A percentile compares a stretch with the other conserved stretches of the same genome.
Evolutionary conservation across 2,329 filamentous ascomycete genomes (phyloP).

Genomic region (Phaeosphaeriaceae sp.): DNA sequence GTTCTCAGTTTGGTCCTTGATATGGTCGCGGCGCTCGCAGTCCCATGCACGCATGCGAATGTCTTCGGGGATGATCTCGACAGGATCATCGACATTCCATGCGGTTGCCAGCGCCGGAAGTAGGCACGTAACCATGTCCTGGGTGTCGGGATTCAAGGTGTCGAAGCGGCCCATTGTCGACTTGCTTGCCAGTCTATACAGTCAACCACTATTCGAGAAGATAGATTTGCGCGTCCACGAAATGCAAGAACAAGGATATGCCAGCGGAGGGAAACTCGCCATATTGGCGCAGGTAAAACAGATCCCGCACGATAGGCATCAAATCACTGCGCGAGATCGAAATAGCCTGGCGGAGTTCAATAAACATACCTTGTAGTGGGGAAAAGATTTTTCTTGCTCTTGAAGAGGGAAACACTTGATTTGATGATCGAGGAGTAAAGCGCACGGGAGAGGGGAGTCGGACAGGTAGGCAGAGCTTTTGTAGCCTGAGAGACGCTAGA

Average conservation of each 20-base stretch:
- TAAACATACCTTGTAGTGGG: not conserved
- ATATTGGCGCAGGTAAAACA: not conserved
- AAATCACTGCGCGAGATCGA: not conserved
- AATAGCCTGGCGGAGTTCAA: not conserved
- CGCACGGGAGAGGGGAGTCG: not conserved
- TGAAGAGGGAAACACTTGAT: not conserved
- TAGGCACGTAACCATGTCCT: constrained; percentile 40
- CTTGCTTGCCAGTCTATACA: not conserved
- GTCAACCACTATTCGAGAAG: not conserved
- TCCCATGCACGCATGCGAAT: constrained; percentile 48
- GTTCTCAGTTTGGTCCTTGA: constrained; percentile 41
- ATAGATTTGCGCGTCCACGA: not conserved
- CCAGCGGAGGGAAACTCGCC: not conserved
- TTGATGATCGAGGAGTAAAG: not conserved
- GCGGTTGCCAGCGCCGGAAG: constrained; percentile 38
- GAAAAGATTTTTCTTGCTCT: not conserved
- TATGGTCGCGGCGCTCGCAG: constrained; percentile 43
- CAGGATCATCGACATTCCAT: constrained; percentile 27
- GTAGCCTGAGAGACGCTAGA: not conserved
- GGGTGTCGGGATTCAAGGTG: constrained; percentile 41
- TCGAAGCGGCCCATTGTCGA: constrained; percentile 39
- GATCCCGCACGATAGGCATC: not conserved
- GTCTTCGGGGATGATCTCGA: constrained; percentile 42
- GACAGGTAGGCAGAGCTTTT: not conserved
- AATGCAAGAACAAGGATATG: not conserved